Conservation (phyloP, 2,329 filamentous ascomycete genomes). For the Rosellinia necatrix region DNA sequence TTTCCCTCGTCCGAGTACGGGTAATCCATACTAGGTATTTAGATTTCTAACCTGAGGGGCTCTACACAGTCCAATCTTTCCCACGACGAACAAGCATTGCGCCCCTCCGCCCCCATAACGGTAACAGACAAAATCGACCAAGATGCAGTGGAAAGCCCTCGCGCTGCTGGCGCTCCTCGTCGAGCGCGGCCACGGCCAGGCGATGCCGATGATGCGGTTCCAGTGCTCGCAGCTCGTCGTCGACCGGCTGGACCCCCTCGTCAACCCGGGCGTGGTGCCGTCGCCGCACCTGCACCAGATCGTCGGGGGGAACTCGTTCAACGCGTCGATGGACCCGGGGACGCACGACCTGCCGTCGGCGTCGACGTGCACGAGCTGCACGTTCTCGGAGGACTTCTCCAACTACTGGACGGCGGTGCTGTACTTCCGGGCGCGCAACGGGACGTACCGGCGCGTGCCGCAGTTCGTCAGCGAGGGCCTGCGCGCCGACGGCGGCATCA, state of each 20-base stretch:
- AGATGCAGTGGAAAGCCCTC: slow-evolving; percentile 26
- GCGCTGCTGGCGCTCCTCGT: slow-evolving; percentile 21
- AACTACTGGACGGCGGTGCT: slow-evolving; percentile 33
- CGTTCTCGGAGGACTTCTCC: slow-evolving; percentile 37
- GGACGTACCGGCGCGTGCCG: slow-evolving; percentile 38
- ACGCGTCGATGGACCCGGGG: slow-evolving; percentile 36
- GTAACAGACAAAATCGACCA: slow-evolving; percentile 20
- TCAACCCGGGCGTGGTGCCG: slow-evolving; percentile 35
- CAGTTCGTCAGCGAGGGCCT: slow-evolving; percentile 37
- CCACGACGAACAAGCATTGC: slow-evolving; percentile 19
- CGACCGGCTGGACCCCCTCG: slow-evolving; percentile 39
- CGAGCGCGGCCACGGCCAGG: slow-evolving; percentile 30
- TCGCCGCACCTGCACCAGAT: slow-evolving; percentile 41
- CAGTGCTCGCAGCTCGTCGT: slow-evolving; percentile 39
- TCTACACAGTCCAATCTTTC: slow-evolving; percentile 18
- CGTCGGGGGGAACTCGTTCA: slow-evolving; percentile 40
- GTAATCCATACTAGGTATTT: slow-evolving; percentile 29
- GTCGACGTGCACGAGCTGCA: slow-evolving; percentile 39
- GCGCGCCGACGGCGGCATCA: slow-evolving; percentile 37
- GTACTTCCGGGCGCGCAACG: slow-evolving; percentile 37
- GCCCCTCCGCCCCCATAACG: slow-evolving; percentile 18
- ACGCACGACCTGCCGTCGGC: slow-evolving; percentile 31
- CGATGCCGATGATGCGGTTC: slow-evolving; percentile 44
- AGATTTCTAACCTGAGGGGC: slow-evolving; percentile 22
- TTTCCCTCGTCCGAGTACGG: background rate